Evolutionary conservation across 305 asterid genomes (phyloP), one percentile per base, ranked within the genome.

Genomic region (Nicotiana rustica): DNA sequence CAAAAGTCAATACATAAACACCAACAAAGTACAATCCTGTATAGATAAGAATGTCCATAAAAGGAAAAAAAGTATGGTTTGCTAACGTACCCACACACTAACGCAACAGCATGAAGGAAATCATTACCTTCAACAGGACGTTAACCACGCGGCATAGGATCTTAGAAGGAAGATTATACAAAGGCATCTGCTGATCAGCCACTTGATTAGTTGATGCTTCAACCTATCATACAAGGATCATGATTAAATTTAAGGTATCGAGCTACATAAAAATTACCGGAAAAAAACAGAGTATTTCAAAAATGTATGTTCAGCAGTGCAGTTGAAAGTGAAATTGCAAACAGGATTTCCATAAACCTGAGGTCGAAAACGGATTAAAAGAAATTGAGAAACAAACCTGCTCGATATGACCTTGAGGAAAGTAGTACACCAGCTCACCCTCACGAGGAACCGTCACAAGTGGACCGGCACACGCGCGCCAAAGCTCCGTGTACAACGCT

Each of bases 381-480:
- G 60, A 3, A 10, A 33, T 64, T n/a, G 12, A 65, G 10, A 67
- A 35, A 59, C 59, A 80, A 69, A 96, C 99, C 97, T 96, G 97
- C 81, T 96, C 99, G 66, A 96, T 92, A 87, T 96, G 99, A 73
- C 99, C 99, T 89, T 95, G 99, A 6, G 98, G 99, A 65, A 95
- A 95, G 80, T 95, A 95, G 86, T 86, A 95, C n/a, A 95, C 99
- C 25, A 93, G 92, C 82, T 94, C 98, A 5, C 87, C 60, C 70
- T 95, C 93, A 15, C 92, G 95, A 77, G 98, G 99, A 36, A 95
- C 97, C 1, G 97, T 90, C 52, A 94, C 99, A 49, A 95, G 84
- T 36, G 99, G 99, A 78, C 99, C 99, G 17, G 99, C 99, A 82
- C 99, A 95, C 15, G 98, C 98, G 83, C 87, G 91, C 99, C 99